Base-by-base conservation (phyloP, 768 basidiomycete species). In the Xerocomus potaroensis region DNA sequence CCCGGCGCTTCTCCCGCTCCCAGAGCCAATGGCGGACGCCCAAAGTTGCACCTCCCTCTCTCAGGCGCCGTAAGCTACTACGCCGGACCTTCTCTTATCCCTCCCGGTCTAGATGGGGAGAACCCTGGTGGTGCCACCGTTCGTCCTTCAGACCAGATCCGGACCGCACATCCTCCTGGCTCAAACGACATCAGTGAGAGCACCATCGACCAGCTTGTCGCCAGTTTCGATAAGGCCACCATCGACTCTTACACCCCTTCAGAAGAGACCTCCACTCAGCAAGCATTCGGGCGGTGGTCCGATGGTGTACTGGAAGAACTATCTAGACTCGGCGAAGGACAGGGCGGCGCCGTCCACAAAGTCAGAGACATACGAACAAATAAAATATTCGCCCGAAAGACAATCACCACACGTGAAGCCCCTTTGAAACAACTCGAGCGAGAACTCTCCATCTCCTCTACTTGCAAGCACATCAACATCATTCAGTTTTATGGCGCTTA, bases 291-390 rank as follows among this genome's bases (percentile, higher is more conserved):
- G 42, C 64, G 78, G 46, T 89, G 79, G 75, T 76, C 79, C 8
- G 88, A 91, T 62, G 78, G 79, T 45, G 61, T 81, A 47, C 74
- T 97, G 46, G 87, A 92, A 55, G 87, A 89, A 54, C 53, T 92
- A 8, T 65, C 71, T 12, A 80, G 90, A 44, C 72, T 99, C 2
- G 96, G 96, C 16, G 93, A 97, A 61, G 96, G 96, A 33, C 91
- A 93, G 45, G 93, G 94, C 37, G 96, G 96, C 37, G 93, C 92
- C 8, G 96, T 99, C 10, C 84, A 95, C 66, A 93, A 91, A 68
- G 94, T 97, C 38, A 80, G 74, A 64, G 91, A 96, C 66, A 84
- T 76, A 60, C 83, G 85, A 45, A 89, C 82, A 1, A 81, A 80
- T 27, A 72, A 74, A 63, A 77, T 93, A 57, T 84, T 96, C 80